Evolutionary conservation across 306 rosid genomes (phyloP).

Genomic region (Rosa chinensis): DNA sequence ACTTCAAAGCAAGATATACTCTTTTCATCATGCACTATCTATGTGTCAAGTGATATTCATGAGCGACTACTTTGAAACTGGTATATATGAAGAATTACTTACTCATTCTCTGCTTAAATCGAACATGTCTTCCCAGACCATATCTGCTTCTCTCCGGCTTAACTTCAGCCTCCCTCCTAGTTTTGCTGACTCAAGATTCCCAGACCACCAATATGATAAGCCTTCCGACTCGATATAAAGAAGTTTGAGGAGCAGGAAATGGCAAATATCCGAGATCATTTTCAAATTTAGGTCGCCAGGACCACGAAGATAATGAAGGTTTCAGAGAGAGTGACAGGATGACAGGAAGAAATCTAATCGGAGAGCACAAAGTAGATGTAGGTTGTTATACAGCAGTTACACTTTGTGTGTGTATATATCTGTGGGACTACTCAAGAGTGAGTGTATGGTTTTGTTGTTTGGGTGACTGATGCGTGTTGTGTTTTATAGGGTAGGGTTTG

Average conservation of each 20-base stretch:
- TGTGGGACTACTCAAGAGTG: background rate
- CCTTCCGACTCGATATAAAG: background rate
- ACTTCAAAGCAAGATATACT: too few relatives aligned
- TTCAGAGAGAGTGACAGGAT: conserved; percentile 2
- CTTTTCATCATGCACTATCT: background rate
- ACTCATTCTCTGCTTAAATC: conserved; percentile 34
- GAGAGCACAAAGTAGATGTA: background rate
- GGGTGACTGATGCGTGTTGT: background rate
- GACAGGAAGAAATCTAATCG: background rate
- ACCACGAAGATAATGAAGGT: background rate
- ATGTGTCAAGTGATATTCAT: background rate
- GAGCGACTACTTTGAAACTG: background rate
- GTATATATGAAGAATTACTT: conserved; percentile 23
- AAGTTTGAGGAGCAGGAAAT: background rate
- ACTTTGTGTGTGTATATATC: background rate
- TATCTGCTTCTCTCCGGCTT: conserved; percentile 34
- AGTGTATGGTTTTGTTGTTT: background rate
- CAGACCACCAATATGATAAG: background rate
- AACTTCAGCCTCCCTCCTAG: conserved; percentile 12
- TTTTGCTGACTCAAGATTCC: background rate
- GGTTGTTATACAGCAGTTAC: background rate
- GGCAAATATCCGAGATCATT: background rate
- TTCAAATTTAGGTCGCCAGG: background rate
- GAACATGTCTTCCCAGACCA: conserved; percentile 43
- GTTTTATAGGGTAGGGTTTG: background rate